Base-by-base conservation (phyloP, 768 basidiomycete genomes). In the Lanmaoa pseudosensibilis region DNA sequence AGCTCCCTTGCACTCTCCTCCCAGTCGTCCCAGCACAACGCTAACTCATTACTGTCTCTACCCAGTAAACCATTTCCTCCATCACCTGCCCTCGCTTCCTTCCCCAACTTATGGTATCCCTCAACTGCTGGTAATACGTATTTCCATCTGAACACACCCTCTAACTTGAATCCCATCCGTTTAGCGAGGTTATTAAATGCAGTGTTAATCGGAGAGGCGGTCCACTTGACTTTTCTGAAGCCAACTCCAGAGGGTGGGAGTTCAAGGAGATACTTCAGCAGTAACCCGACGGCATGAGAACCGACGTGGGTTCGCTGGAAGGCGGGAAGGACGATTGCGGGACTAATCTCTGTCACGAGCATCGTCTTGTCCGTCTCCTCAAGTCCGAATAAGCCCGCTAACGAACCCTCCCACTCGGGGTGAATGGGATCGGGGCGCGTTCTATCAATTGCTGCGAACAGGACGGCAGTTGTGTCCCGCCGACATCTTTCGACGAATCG, bases 211-310 rank as follows among this genome's bases (percentile, higher is more conserved):
- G 66, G 55, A 30, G 75, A 72, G 18, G 79, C 71, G 13, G 60
- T 62, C 77, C 78, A 84, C 55, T 71, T 73, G 18, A 80, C 78
- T 23, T 78, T 75, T n/a, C 82, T 74, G n/a, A 83, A 66, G 0
- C 77, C 77, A 3, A 78, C 59, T 8, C 77, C 77, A 5, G 49
- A 47, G n/a, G 66, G 60, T 1, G 59, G 51, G 4, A 69, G 45
- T 13, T 73, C 67, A 36, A 78, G 68, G 4, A 65, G 44, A 59
- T 72, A 74, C 19, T 54, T 60, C 18, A 79, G 59, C 38, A 77
- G 52, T 27, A 77, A 63, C 27, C 70, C 66, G 37, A 72, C 68
- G 2, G 76, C 69, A 62, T 80, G 75, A 10, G 75, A 71, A 21
- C 60, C 65, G 34, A 81, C 73, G 55, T 78, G 76, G 1, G 76